Conservation (phyloP, 2,329 filamentous ascomycete genomes). For the Xylaria polymorpha region DNA sequence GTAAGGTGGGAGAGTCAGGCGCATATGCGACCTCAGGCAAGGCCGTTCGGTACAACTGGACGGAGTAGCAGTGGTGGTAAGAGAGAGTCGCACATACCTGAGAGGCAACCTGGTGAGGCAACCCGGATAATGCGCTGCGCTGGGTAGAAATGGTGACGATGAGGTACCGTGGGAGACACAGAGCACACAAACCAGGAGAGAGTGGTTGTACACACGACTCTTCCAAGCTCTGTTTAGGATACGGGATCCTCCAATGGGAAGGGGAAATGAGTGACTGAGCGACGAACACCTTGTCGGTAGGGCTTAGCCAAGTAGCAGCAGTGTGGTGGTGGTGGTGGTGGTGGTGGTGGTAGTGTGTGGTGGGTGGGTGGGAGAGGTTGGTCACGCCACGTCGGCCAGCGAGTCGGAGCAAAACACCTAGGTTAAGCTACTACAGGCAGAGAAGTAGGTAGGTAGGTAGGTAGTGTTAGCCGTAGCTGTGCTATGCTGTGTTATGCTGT, state of each 20-base stretch:
- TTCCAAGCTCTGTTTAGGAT: conserved; percentile 24
- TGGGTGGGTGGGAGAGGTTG: conserved; percentile 18
- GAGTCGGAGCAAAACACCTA: conserved; percentile 1
- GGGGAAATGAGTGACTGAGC: conserved; percentile 20
- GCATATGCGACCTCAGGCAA: conserved; percentile 39
- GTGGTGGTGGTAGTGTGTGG: background rate
- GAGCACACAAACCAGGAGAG: background rate
- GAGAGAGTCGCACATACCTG: conserved; percentile 34
- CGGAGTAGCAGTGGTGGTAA: conserved; percentile 18
- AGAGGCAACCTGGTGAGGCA: conserved; percentile 19
- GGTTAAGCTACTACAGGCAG: background rate
- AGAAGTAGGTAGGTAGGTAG: background rate
- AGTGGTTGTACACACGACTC: conserved; percentile 14
- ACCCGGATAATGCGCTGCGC: conserved; percentile 16
- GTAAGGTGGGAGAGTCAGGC: conserved; percentile 28
- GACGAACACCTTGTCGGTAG: conserved; percentile 33
- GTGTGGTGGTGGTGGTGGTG: conserved; percentile 10
- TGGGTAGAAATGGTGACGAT: conserved; percentile 20
- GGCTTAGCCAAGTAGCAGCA: conserved; percentile 34
- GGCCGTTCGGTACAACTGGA: conserved; percentile 27
- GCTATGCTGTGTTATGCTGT: no score
- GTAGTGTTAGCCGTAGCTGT: no score
- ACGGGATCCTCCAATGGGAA: conserved; percentile 29
- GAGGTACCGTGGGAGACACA: conserved; percentile 35
- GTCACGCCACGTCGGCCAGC: conserved; percentile 22